Evolutionary conservation across 1,284 basidiomycete species (phyloP).

Genomic region (Marasmius fiardii): DNA sequence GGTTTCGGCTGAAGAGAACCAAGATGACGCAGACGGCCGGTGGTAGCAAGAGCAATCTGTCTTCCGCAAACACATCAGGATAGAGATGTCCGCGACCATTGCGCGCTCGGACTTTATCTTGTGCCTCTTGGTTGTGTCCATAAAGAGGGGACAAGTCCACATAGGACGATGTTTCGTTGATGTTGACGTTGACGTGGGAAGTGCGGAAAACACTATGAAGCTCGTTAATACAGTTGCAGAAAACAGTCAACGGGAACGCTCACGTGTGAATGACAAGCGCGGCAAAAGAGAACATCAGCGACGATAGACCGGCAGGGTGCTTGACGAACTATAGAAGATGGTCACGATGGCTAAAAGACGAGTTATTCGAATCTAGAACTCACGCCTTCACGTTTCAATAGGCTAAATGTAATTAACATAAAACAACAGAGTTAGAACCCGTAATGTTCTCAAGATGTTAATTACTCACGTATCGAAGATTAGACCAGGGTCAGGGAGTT

Average conservation of each 20-base stretch:
- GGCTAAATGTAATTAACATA: conserved; percentile 21
- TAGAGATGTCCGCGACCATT: conserved; percentile 65
- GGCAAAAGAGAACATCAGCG: conserved; percentile 80
- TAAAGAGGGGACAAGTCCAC: conserved; percentile 83
- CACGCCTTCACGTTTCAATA: conserved; percentile 58
- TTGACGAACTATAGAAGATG: conserved; percentile 51
- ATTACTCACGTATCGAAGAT: conserved; percentile 63
- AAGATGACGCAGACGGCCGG: conserved; percentile 72
- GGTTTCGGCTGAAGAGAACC: conserved; percentile 80
- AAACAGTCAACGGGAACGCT: conserved; percentile 10
- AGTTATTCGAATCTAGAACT: conserved; percentile 13
- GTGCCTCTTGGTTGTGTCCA: conserved; percentile 61
- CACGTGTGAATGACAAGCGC: conserved; percentile 78
- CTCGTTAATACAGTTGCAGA: neutral
- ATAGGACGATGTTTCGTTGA: conserved; percentile 87
- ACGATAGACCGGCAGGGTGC: conserved; percentile 77
- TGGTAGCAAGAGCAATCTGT: conserved; percentile 77
- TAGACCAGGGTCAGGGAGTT: conserved; percentile 74
- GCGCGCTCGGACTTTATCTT: conserved; percentile 57
- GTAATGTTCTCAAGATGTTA: conserved; percentile 20
- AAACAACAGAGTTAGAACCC: too few species aligned
- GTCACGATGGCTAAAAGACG: conserved; percentile 2
- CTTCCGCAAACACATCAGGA: conserved; percentile 75
- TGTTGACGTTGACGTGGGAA: conserved; percentile 56
- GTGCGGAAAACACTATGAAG: conserved; percentile 65